Conservation (phyloP, 352 stramenopile species). For the Globisporangium middletonii region DNA sequence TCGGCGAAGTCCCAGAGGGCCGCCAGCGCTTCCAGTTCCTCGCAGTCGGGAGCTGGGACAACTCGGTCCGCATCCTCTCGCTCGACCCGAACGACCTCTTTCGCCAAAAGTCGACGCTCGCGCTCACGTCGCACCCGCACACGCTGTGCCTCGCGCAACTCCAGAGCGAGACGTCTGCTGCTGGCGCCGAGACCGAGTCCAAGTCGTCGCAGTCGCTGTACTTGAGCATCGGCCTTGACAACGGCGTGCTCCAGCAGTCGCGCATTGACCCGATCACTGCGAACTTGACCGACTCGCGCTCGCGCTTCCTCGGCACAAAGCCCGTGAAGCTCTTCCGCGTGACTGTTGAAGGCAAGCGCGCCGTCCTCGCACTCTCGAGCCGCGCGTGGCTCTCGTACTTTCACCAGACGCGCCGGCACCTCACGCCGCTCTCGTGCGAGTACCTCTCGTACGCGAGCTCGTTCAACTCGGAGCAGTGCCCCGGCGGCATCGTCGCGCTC, state of each 20-base stretch:
- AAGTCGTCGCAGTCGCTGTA: constrained; percentile 66
- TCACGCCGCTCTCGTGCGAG: constrained; percentile 95
- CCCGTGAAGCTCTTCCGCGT: constrained; percentile 95
- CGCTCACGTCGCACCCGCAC: constrained; percentile 77
- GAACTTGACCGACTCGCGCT: constrained; percentile 83
- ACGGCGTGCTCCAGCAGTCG: constrained; percentile 93
- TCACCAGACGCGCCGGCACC: constrained; percentile 85
- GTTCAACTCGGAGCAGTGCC: constrained; percentile 95
- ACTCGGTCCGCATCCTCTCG: constrained; percentile 91
- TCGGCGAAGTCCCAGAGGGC: constrained; percentile 92
- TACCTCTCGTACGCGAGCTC: constrained; percentile 92
- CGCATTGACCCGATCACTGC: constrained; percentile 86
- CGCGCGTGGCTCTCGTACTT: constrained; percentile 96
- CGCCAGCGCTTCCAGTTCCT: constrained; percentile 94
- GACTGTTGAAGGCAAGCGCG: constrained; percentile 77
- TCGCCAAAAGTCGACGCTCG: constrained; percentile 77
- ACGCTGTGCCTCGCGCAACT: constrained; percentile 76
- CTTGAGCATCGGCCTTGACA: constrained; percentile 89
- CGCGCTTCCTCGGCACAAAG: constrained; percentile 91
- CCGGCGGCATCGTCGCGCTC: constrained; percentile 96
- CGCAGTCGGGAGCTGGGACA: constrained; percentile 92
- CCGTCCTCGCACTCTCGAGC: constrained; percentile 94
- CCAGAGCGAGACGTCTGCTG: constrained; percentile 64
- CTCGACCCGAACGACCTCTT: constrained; percentile 92
- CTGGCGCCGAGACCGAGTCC: constrained; percentile 24